These are phyloP conservation scores for Elymus sibiricus DNA, from an alignment of 176 grass and related monocot species.

Conservation along the genomic window DNA sequence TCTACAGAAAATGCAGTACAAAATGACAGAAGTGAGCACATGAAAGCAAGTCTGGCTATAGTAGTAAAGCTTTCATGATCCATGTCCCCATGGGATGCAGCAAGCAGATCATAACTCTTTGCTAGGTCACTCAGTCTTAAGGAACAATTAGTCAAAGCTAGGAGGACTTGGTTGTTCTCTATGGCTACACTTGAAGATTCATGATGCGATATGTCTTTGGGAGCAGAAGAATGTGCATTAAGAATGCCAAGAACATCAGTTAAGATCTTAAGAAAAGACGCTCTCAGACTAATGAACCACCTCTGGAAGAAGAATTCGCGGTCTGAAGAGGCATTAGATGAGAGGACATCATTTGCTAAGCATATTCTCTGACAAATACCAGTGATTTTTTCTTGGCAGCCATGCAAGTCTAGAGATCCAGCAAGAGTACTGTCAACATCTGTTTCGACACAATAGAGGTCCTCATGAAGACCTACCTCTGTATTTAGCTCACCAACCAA, in stretches of 20 bases:
- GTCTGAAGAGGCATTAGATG: conserved; percentile 30
- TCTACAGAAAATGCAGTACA: conserved; percentile 57
- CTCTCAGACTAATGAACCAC: conserved; percentile 89
- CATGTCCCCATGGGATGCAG: conserved; percentile 69
- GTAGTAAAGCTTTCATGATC: conserved; percentile 47
- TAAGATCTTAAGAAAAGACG: conserved; percentile 57
- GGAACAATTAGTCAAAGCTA: conserved; percentile 55
- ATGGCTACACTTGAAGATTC: conserved; percentile 24
- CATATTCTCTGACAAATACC: conserved; percentile 52
- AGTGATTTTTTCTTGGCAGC: conserved; percentile 44
- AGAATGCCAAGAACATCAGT: conserved; percentile 51
- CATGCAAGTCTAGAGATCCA: conserved; percentile 38
- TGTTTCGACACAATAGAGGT: conserved; percentile 37
- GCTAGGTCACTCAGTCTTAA: conserved; percentile 54
- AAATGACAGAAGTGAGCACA: conserved; percentile 76
- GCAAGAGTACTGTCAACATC: conserved; percentile 19
- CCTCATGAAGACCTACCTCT: conserved; percentile 40
- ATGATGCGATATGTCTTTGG: not conserved
- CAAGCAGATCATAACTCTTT: conserved; percentile 78
- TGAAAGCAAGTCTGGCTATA: conserved; percentile 63
- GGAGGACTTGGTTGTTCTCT: conserved; percentile 31
- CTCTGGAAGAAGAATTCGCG: conserved; percentile 62
- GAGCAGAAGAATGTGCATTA: conserved; percentile 28
- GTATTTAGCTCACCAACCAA: conserved; percentile 64
- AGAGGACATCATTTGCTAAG: conserved; percentile 54